Base-by-base conservation (phyloP, 2,329 filamentous ascomycete species). In the Clonostachys solani region DNA sequence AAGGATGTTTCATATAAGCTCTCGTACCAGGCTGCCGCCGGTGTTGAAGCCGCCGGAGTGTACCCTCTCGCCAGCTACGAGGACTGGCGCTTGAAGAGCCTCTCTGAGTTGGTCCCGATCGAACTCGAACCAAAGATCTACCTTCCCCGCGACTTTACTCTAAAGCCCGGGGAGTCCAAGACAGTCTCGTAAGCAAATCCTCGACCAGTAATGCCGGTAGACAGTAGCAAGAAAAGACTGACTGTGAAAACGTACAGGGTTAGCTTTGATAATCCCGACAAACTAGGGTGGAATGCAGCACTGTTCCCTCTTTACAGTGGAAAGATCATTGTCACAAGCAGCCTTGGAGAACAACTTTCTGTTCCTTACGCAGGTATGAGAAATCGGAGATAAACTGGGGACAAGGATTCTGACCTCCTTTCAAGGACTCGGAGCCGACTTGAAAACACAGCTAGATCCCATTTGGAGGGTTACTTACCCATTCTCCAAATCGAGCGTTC, bases 1-100 rank as follows among this genome's bases (percentile, higher is more conserved):
- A 55, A 63, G 23, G 52, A 59, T 3, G 53, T 67, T 23, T 65
- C 63, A 5, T 74, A 73, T 56, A 60, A 52, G 8, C 55, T 63
- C 33, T 45, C 50, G n/a, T 42, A 59, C 4, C 57, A 69, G 33
- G 54, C 60, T 2, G 62, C 61, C 6, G 66, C 61, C 5, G 68
- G 66, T 9, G 62, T 67, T 42, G 67, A 72, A 52, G 62, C 23
- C 8, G 23, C 23, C 9, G 23, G 23, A 29, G 23, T 29, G 6
- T 29, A 29, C 9, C 23, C 67, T 61, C 65, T 15, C 44, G 53
- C 15, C 48, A 50, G 18, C 50, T 17, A 48, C 5, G 48, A 47
- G 4, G 18, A 43, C 12, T 47, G 48, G 23, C 40, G 41, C 34
- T 49, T 45, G 19, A 19, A 35, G 17, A 51, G n/a, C 19, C 46